Conservation (phyloP, 768 basidiomycete species). For the Russula sp. region DNA sequence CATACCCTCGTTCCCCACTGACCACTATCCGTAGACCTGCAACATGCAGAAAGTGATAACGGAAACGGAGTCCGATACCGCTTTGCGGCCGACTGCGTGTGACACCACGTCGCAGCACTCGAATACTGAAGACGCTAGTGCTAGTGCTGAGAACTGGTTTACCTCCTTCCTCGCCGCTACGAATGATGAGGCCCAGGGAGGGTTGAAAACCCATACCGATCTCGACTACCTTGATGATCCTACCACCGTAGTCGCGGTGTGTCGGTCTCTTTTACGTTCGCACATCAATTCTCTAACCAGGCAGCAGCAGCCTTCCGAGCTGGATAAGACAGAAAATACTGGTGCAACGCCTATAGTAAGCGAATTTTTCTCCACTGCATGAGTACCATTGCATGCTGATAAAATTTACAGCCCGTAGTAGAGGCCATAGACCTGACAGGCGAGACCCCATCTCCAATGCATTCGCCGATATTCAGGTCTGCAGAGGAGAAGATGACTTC, state of each 20-base stretch:
- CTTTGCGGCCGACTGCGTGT: neutral
- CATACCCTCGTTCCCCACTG: neutral
- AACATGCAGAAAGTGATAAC: neutral
- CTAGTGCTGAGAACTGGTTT: neutral
- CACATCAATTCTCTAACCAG: neutral
- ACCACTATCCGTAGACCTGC: neutral
- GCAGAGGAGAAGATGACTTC: neutral
- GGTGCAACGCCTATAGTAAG: neutral
- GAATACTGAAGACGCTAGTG: neutral
- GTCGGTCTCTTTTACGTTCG: neutral
- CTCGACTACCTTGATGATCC: constrained; percentile 4
- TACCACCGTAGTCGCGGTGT: constrained; percentile 3
- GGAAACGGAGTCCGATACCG: neutral
- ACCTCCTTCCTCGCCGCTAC: neutral
- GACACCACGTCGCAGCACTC: neutral
- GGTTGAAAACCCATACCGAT: neutral
- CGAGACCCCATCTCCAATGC: constrained; percentile 1
- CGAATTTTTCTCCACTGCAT: too few species aligned
- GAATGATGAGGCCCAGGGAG: neutral
- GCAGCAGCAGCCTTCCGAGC: neutral
- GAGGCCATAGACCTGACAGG: constrained; percentile 10
- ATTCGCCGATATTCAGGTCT: neutral
- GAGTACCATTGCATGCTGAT: neutral
- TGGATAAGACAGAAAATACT: neutral
- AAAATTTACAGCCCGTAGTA: neutral